Evolutionary conservation across 148 eudicot genomes (phyloP).

Genomic region (Rhododendron molle): DNA sequence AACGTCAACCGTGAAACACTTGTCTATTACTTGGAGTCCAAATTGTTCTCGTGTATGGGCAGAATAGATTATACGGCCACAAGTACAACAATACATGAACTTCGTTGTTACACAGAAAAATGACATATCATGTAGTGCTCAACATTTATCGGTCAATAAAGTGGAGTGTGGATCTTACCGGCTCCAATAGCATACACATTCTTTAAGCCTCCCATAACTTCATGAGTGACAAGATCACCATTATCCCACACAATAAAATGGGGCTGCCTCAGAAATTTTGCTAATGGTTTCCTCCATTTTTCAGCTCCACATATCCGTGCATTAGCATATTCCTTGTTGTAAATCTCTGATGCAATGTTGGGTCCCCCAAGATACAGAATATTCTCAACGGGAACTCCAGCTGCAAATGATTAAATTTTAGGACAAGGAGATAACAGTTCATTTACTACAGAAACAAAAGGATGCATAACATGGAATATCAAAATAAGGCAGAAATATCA

Average conservation of each 20-base stretch:
- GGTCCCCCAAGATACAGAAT: conserved; percentile 97
- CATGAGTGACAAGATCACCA: conserved; percentile 91
- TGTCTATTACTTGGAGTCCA: neutral
- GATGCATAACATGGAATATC: neutral
- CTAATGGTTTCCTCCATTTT: conserved; percentile 85
- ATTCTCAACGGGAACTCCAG: conserved; percentile 79
- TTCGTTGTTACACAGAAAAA: neutral
- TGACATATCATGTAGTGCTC: neutral
- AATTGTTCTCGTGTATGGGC: neutral
- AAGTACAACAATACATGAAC: neutral
- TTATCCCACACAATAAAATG: conserved; percentile 96
- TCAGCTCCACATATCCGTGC: conserved; percentile 89
- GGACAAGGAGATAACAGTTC: neutral
- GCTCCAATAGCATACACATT: conserved; percentile 97
- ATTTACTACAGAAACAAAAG: neutral
- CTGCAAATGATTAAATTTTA: conserved; percentile 32
- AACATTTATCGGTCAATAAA: neutral
- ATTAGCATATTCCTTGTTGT: conserved; percentile 91
- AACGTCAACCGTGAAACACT: neutral
- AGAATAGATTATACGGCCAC: neutral
- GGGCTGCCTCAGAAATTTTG: conserved; percentile 80
- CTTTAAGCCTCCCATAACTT: conserved; percentile 96
- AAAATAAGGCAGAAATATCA: neutral
- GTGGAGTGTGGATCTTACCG: conserved; percentile 35
- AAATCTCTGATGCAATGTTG: conserved; percentile 91